Percentiles rank a stretch among this genome's conserved stretches.
Evolutionary conservation across 176 grass and related monocot genomes (phyloP).

Genomic region (Eremochloa ophiuroides): DNA sequence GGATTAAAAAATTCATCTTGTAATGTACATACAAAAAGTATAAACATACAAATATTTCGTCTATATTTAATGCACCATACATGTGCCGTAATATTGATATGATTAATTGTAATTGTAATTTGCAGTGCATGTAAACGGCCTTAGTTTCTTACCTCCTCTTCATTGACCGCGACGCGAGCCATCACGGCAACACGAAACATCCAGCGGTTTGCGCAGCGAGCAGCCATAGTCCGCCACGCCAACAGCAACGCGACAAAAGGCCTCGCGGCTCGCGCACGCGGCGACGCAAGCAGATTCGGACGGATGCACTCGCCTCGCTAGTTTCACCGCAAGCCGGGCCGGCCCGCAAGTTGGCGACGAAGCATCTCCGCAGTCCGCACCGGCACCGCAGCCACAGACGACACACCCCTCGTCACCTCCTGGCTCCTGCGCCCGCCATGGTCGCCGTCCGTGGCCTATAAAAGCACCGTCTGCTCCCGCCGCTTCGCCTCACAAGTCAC

Average conservation of each 20-base stretch:
- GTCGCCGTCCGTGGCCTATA: constrained; percentile 17
- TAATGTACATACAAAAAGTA: too few relatives aligned
- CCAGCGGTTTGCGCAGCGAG: neutral
- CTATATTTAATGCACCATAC: too few relatives aligned
- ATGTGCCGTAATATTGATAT: too few relatives aligned
- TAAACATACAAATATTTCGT: too few relatives aligned
- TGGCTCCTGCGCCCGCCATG: neutral
- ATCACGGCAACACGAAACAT: neutral
- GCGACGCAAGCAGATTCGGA: constrained; percentile 16
- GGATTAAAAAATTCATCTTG: too few relatives aligned
- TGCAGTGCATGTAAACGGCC: too few relatives aligned
- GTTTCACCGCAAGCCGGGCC: neutral
- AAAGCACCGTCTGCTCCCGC: neutral
- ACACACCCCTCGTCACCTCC: neutral
- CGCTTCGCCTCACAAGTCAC: neutral
- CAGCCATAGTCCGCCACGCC: neutral
- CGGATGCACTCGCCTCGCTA: neutral
- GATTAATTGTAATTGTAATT: too few relatives aligned
- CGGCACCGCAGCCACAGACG: too few relatives aligned
- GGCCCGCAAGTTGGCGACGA: neutral
- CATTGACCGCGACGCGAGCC: neutral
- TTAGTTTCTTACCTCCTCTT: neutral
- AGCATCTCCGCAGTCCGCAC: neutral
- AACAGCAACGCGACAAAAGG: neutral
- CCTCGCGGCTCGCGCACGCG: neutral